Evolutionary conservation across 768 basidiomycete genomes (phyloP), one percentile per base, ranked within the genome.

Genomic region (Hygrocybe punicea): DNA sequence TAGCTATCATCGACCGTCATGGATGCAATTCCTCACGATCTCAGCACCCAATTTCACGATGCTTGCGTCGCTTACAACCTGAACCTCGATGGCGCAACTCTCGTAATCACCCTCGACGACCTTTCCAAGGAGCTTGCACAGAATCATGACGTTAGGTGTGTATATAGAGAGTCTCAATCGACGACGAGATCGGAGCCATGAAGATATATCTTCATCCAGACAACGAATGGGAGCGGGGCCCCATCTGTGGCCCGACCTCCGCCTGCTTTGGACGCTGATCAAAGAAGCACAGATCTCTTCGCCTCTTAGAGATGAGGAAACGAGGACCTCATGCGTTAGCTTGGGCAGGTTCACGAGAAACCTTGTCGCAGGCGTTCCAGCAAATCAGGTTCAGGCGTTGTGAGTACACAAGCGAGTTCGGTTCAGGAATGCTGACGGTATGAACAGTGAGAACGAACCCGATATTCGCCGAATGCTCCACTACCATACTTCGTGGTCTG

Each of bases 341-440:
- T 64, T 92, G 19, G 87, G 85, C 7, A 87, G 84, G 64, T 86
- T 95, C 65, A 92, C 90, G 13, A 81, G 94, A 58, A 95, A 97
- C 67, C 71, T 94, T 9, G 84, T 91, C 34, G 91, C 91, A 9
- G 89, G 85, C 6, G 80, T 85, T 14, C 78, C 83, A 7, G 67
- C 68, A n/a, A 91, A 92, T 71, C 94, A 97, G 67, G 65, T 69
- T 39, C 75, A 72, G 57, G 86, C 88, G 23, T 87, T 83, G 93
- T 95, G 63, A 76, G 91, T 73, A 4, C 7, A 17, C 17, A 14
- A n/a, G 6, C 14, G 50, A 49, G 13, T 23, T 40, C 51, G 9
- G 14, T 42, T 52, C 25, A 54, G 24, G 46, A 37, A 23, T 21
- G 23, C 16, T 25, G 16, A 37, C 19, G 19, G 16, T 34, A 4